Evolutionary conservation across 495 filamentous ascomycete genomes (phyloP).

Genomic region (Lasiosphaeria ovina): DNA sequence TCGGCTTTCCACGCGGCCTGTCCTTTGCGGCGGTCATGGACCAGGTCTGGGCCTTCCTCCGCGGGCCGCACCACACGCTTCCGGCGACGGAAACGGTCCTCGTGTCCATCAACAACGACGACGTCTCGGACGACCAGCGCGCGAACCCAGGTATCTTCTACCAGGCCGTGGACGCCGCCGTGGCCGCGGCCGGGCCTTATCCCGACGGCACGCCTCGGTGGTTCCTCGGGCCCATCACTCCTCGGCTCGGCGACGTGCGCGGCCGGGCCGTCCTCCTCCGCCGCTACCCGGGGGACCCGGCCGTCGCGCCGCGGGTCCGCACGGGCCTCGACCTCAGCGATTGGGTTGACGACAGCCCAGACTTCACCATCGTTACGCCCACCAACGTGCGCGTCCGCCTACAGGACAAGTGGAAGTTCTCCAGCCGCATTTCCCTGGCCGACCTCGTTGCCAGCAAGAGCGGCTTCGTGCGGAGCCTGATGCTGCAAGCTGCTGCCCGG

Average conservation of each 20-base stretch:
- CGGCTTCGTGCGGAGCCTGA: slow-evolving; percentile 21
- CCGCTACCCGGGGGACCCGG: slow-evolving; percentile 66
- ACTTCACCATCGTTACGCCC: slow-evolving; percentile 39
- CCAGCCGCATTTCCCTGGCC: slow-evolving; percentile 25
- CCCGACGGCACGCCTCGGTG: slow-evolving; percentile 56
- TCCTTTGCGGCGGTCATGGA: slow-evolving; percentile 69
- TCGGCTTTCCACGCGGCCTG: slow-evolving; percentile 45
- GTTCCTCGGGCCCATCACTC: slow-evolving; percentile 73
- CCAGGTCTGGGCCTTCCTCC: slow-evolving; percentile 65
- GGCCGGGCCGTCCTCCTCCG: slow-evolving; percentile 81
- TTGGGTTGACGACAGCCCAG: slow-evolving; percentile 80
- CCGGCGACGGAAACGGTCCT: slow-evolving; percentile 77
- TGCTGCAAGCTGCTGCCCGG: slow-evolving; percentile 20
- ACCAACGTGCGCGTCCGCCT: slow-evolving; percentile 19
- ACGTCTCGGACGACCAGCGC: slow-evolving; percentile 52
- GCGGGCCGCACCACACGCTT: slow-evolving; percentile 31
- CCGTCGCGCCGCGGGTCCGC: slow-evolving; percentile 61
- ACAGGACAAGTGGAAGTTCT: slow-evolving; percentile 35
- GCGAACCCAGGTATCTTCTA: slow-evolving; percentile 52
- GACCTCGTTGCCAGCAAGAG: slow-evolving; percentile 27
- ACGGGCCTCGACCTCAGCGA: slow-evolving; percentile 72
- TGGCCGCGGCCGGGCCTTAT: slow-evolving; percentile 32
- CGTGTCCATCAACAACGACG: slow-evolving; percentile 83
- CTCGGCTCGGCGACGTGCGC: slow-evolving; percentile 70
- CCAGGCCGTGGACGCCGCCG: slow-evolving; percentile 22